Evolutionary conservation across 179 eudicot species (phyloP), one percentile per base, ranked within the genome.

Genomic region (Spinacia oleracea): DNA sequence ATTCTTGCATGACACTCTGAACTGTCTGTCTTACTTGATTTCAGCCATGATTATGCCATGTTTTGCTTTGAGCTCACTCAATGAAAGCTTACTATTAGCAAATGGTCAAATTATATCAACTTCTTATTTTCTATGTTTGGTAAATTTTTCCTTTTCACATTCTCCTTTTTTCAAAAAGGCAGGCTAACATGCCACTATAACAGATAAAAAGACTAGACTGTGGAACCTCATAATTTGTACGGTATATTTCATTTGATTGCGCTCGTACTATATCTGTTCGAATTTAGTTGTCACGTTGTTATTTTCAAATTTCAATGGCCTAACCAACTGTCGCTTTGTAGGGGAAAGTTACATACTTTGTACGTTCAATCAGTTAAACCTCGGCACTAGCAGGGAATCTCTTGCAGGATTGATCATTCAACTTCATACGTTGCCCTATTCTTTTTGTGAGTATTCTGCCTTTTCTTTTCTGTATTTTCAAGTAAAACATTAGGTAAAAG

Each of bases 51-150:
- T 80, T 48, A 42, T 80, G 48, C 70, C 78, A 56, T 34, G 5
- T 11, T 50, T 73, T 23, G 45, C 74, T 77, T 77, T 5, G 77
- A 45, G 29, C 7, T 72, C 51, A 71, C 80, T 81, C 63, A 55
- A 72, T 25, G 50, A 35, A 42, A 48, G 77, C 38, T 56, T 43
- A 53, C 66, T 50, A 55, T 23, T 34, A 12, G 18, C 40, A 51
- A 58, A 51, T 23, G 55, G 6, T 76, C 71, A 32, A 38, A 5
- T 64, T 25, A 23, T 76, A 64, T 16, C 34, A 46, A 20, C 32
- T 45, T 77, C 68, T 58, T 69, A 25, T 23, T 55, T 34, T 45
- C 45, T 45, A 53, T 23, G 5, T 78, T 21, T 12, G n/a, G 56
- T 56, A 58, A 25, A 27, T 25, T 11, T 42, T 78, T 42, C 16